Evolutionary conservation across 306 rosid genomes (phyloP), one percentile per base, ranked within the genome.

Genomic region (Urtica urens): DNA sequence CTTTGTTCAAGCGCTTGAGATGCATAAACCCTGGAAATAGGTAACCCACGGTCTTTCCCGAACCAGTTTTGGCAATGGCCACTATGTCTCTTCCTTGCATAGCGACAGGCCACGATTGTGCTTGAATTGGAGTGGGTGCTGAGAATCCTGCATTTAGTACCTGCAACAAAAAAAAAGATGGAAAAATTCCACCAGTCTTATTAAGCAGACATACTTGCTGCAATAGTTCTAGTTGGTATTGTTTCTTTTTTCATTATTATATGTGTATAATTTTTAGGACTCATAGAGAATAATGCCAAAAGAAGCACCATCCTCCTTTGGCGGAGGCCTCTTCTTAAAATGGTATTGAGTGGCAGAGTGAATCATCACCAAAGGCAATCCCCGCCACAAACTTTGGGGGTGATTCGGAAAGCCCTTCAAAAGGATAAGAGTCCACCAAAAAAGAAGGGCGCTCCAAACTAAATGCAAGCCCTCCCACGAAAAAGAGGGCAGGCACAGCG

Each of bases 21-120:
- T 92, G 96, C 53, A 86, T 53, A 59, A 85, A 92, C 53, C 96
- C 86, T 1, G 99, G 99, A 42, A 85, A 68, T 50, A 92, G 72
- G 77, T 92, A 92, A 41, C 99, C 99, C 80, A 92, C 75, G 29
- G 99, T 92, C 69, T 92, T 92, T 34, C 99, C 99, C 3, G 99
- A 92, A 49, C 99, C 99, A 12, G 99, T 92, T 80, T 92, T 92
- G 39, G 99, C 99, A 79, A 92, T 76, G 62, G 99, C 99, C 55
- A 92, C 99, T 48, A 92, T 79, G 67, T 92, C 99, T 63, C 80
- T 85, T 71, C 87, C 68, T 70, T 82, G 94, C 69, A 92, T 81
- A 66, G 94, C 94, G 78, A 92, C 76, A 2, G 99, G 99, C 99
- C 99, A 92, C n/a, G 99, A 85, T 63, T 92, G 99, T 47, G 96